phyloP scores from a whole-genome alignment of 1,284 basidiomycete genomes.

The Tilletiopsis washingtonensis region DNA sequence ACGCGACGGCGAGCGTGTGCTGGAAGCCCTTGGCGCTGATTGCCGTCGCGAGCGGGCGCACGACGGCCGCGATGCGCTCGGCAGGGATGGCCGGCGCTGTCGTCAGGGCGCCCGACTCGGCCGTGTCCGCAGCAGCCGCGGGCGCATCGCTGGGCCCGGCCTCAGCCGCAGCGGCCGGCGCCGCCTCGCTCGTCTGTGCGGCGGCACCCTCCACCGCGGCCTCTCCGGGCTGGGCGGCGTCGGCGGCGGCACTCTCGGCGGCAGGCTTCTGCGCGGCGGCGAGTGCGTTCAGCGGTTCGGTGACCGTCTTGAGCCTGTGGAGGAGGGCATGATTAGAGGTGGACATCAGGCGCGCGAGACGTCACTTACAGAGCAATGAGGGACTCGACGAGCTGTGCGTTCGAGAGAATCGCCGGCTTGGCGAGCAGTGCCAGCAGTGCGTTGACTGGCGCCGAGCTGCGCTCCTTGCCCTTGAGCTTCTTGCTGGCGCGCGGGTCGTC shows the following conservation, averaged over 20 bases:
- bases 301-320: slow-evolving; percentile 37
- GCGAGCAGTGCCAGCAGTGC: slow-evolving; percentile 33
- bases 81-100: slow-evolving; percentile 17
- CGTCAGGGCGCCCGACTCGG: not conserved
- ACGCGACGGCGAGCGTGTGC: slow-evolving; percentile 41
- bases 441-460: slow-evolving; percentile 35
- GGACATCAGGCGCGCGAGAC: too few relatives aligned
- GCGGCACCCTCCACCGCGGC: too few relatives aligned
- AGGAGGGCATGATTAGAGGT: too few relatives aligned
- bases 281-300: slow-evolving; percentile 28
- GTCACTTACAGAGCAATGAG: slow-evolving; percentile 30
- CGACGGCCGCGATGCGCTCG: slow-evolving; percentile 35
- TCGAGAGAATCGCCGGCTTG: slow-evolving; percentile 36
- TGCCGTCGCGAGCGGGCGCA: slow-evolving; percentile 38
- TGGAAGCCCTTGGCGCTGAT: slow-evolving; percentile 45
- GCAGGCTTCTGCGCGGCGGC: slow-evolving; percentile 5
- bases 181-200: not conserved
- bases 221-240: too few relatives aligned
- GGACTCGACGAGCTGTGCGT: slow-evolving; percentile 40
- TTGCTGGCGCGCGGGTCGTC: slow-evolving; percentile 33
- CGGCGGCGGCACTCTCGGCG: too few relatives aligned
- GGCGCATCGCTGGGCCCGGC: too few relatives aligned
- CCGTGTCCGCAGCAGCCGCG: too few relatives aligned
- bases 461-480: slow-evolving; percentile 33
- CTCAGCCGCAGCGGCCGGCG: not conserved